Percentiles rank a stretch among this genome's conserved stretches.
These are phyloP conservation scores for Danielia reshetovae DNA, from an alignment of 805 yeast species.

Conservation along the genomic window DNA sequence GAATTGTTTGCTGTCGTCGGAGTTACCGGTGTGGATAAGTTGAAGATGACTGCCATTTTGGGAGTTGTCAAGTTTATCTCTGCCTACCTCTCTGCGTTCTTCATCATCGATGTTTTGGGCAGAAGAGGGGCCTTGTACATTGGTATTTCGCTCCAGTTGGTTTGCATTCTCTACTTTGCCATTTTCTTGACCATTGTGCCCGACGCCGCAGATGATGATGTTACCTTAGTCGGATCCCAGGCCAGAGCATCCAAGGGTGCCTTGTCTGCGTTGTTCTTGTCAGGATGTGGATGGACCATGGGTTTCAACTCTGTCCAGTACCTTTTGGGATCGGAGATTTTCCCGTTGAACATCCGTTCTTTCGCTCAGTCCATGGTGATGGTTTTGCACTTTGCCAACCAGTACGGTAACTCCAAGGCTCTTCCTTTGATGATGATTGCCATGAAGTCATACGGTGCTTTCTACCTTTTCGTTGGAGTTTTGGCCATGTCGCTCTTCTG, in stretches of 20 bases:
- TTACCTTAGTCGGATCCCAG: conserved; percentile 26
- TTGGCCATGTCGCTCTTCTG: conserved; percentile 39
- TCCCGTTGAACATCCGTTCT: conserved; percentile 48
- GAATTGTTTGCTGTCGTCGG: conserved; percentile 49
- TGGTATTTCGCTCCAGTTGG: conserved; percentile 45
- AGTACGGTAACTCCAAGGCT: conserved; percentile 55
- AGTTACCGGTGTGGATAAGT: conserved; percentile 35
- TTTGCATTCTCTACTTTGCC: conserved; percentile 44
- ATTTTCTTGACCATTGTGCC: conserved; percentile 45
- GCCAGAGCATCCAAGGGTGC: conserved; percentile 43
- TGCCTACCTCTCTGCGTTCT: conserved; percentile 49
- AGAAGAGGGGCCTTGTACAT: conserved; percentile 46
- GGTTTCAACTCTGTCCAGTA: conserved; percentile 58
- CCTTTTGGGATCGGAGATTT: conserved; percentile 50
- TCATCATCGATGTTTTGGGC: conserved; percentile 51
- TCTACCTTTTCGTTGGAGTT: conserved; percentile 47
- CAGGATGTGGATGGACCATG: conserved; percentile 56
- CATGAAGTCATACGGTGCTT: conserved; percentile 46
- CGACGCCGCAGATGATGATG: conserved; percentile 31
- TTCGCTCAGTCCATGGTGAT: conserved; percentile 49
- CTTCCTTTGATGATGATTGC: conserved; percentile 47
- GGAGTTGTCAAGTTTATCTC: conserved; percentile 51
- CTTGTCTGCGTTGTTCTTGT: conserved; percentile 45
- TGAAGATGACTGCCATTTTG: conserved; percentile 48
- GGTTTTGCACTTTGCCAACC: conserved; percentile 55